phyloP scores from a whole-genome alignment of 2,329 filamentous ascomycete genomes.

The Penicillium sp. region DNA sequence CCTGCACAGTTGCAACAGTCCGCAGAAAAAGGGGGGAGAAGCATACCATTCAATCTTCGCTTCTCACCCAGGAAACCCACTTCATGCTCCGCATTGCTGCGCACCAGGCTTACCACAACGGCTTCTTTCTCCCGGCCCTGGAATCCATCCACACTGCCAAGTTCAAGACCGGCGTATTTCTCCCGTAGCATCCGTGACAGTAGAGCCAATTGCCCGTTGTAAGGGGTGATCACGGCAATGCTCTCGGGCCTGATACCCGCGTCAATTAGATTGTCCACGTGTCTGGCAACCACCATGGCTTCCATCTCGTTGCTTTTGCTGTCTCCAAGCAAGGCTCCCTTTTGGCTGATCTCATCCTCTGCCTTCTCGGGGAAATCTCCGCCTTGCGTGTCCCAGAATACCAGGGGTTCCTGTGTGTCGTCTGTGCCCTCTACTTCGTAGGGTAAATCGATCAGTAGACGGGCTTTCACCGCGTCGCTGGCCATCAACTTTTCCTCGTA shows the following conservation, averaged over 20 bases:
- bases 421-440: slow-evolving; percentile 73
- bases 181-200: slow-evolving; percentile 70
- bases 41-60: slow-evolving; percentile 76
- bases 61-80: slow-evolving; percentile 92
- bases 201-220: slow-evolving; percentile 83
- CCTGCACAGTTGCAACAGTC: background rate
- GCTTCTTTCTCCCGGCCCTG: slow-evolving; percentile 96
- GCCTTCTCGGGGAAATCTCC: slow-evolving; percentile 79
- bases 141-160: slow-evolving; percentile 96
- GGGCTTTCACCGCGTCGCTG: slow-evolving; percentile 64
- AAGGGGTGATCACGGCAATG: slow-evolving; percentile 89
- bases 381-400: slow-evolving; percentile 95
- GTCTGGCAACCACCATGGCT: slow-evolving; percentile 66
- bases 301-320: slow-evolving; percentile 93
- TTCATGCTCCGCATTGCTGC: slow-evolving; percentile 77
- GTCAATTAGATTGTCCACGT: slow-evolving; percentile 66
- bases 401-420: slow-evolving; percentile 74
- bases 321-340: slow-evolving; percentile 52
- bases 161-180: slow-evolving; percentile 70
- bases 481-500: slow-evolving; percentile 77
- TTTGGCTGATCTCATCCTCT: slow-evolving; percentile 57
- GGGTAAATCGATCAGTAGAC: slow-evolving; percentile 66
- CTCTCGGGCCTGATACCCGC: slow-evolving; percentile 73
- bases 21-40: too few relatives aligned
- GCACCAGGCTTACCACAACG: slow-evolving; percentile 83